A percentile compares a stretch with the other conserved stretches of the same genome.
phyloP scores from a whole-genome alignment of 331 rosid genomes.

The Arachis monticola region DNA sequence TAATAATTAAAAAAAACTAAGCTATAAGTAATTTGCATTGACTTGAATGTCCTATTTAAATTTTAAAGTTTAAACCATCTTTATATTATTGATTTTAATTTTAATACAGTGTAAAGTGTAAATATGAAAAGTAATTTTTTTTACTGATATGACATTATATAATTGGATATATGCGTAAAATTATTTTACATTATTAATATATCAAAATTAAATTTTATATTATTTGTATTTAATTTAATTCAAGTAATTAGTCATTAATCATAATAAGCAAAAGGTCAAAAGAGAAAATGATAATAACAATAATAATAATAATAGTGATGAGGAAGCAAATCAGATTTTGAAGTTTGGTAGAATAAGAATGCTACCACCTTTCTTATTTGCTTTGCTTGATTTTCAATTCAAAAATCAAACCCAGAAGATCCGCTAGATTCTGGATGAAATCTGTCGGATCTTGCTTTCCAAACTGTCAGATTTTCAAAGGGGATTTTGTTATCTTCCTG shows the following conservation, averaged over 20 bases:
- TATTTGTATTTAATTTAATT: background rate
- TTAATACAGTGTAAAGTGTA: too few species aligned
- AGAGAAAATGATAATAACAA: slow-evolving; percentile 22
- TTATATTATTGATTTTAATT: too few species aligned
- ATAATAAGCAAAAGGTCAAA: slow-evolving; percentile 35
- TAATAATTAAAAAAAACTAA: too few species aligned
- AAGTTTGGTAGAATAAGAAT: slow-evolving; percentile 39
- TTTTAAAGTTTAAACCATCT: too few species aligned
- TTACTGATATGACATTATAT: too few species aligned
- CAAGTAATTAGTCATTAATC: slow-evolving; percentile 24
- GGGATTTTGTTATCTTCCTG: slow-evolving; percentile 54
- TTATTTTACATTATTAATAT: too few species aligned
- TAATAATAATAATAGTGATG: too few species aligned
- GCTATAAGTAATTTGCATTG: too few species aligned
- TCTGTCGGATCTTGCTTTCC: slow-evolving; percentile 81
- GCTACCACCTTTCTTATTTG: slow-evolving; percentile 57
- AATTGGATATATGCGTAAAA: too few species aligned
- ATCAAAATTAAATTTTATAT: too few species aligned
- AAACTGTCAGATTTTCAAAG: slow-evolving; percentile 69
- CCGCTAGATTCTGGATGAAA: slow-evolving; percentile 70
- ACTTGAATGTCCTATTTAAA: too few species aligned
- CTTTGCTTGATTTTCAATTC: slow-evolving; percentile 57
- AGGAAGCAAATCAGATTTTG: slow-evolving; percentile 11
- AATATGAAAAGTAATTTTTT: too few species aligned
- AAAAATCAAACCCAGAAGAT: slow-evolving; percentile 66